Base-by-base conservation (phyloP, 768 basidiomycete genomes). In the Termitomyces sp. region DNA sequence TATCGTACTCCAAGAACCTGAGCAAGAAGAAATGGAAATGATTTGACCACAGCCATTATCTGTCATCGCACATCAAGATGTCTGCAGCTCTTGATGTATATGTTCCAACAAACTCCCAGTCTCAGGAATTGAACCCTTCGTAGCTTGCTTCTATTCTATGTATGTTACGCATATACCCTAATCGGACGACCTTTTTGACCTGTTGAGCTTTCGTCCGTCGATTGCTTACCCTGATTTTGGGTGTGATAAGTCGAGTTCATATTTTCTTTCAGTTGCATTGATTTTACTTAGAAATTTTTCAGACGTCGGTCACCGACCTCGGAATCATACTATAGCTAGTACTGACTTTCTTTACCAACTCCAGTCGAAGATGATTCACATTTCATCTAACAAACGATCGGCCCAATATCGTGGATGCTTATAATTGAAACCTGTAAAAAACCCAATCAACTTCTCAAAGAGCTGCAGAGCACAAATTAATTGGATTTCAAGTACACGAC, bases 21-120 rank as follows among this genome's bases (percentile, higher is more conserved):
- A 80, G 54, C 79, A 79, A 59, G 77, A 77, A 23, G 69, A 67
- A 52, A 74, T 74, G 71, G 79, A 79, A 53, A 64, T 68, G 60
- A 55, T 66, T n/a, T 53, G 52, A 53, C 13, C 8, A 20, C n/a
- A 32, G 32, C 35, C 4, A 35, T 33, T 18, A 16, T 26, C 23
- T 5, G 5, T 35, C 33, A 32, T 10, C 8, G 16, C 16, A 26
- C 3, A n/a, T n/a, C 23, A 35, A 26, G 26, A 26, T 3, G 9
- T 28, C 16, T n/a, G 26, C 18, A n/a, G 38, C 20, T 16, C 26
- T 40, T 30, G 26, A n/a, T n/a, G 41, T 9, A 35, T 36, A 51
- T 36, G 50, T 36, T 20, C 13, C 50, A 26, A 4, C 8, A 51
- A 23, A 26, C 16, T 52, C 20, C 14, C 50, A 26, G 36, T 38